Percentiles rank a stretch among this genome's conserved stretches.
phyloP scores from a whole-genome alignment of 2,329 filamentous ascomycete species.

The Nigrospora sphaerica region DNA sequence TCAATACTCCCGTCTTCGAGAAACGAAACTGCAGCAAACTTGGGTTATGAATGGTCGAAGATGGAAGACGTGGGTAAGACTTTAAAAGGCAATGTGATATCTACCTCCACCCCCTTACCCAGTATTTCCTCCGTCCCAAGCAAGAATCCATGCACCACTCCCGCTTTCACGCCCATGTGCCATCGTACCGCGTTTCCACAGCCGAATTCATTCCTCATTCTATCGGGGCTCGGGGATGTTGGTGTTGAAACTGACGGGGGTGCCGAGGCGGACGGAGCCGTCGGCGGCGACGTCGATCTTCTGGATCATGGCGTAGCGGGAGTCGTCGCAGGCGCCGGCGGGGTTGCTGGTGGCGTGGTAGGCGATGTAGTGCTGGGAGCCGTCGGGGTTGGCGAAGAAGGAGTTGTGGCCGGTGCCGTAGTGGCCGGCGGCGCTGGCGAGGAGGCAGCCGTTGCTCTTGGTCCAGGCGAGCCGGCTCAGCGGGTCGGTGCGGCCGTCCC shows the following conservation, averaged over 20 bases:
- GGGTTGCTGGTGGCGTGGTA: slow-evolving; percentile 46
- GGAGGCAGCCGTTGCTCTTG: slow-evolving; percentile 41
- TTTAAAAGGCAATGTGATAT: too few species aligned
- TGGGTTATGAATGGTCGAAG: too few species aligned
- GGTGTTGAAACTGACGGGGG: slow-evolving; percentile 10
- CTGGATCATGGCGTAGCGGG: slow-evolving; percentile 46
- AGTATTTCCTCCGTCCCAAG: too few species aligned
- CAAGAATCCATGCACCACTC: too few species aligned
- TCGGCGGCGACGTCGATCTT: slow-evolving; percentile 41
- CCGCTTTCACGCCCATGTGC: too few species aligned
- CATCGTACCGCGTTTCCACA: too few species aligned
- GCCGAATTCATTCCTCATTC: too few species aligned
- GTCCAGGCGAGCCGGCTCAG: slow-evolving; percentile 35
- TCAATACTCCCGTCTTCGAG: too few species aligned
- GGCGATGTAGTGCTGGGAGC: slow-evolving; percentile 44
- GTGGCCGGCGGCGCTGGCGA: slow-evolving; percentile 47
- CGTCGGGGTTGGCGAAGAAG: slow-evolving; percentile 51
- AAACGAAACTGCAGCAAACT: too few species aligned
- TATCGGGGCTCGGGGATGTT: neutral
- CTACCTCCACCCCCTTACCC: too few species aligned
- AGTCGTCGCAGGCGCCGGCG: slow-evolving; percentile 43
- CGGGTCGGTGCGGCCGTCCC: slow-evolving; percentile 42
- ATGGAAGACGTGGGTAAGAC: too few species aligned
- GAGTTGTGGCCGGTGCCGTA: slow-evolving; percentile 52
- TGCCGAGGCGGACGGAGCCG: slow-evolving; percentile 45